Evolutionary conservation across 2,329 filamentous ascomycete genomes (phyloP), one percentile per base, ranked within the genome.

Genomic region (Epichloe gansuensis): DNA sequence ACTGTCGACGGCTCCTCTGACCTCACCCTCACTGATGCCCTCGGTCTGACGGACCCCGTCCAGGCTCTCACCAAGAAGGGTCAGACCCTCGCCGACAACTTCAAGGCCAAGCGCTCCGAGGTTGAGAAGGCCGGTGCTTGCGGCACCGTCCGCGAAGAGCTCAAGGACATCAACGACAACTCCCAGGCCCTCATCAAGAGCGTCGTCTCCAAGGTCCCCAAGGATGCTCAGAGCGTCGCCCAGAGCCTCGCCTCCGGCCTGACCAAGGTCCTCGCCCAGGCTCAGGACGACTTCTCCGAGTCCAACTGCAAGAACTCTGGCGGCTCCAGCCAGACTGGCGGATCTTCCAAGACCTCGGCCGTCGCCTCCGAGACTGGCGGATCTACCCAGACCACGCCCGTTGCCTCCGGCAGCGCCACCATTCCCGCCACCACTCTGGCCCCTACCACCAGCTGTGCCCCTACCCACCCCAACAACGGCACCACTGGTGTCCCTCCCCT

Each of bases 81-180:
- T 11, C 55, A 60, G 58, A 41, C 47, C 45, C 61, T 67, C 1
- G 54, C 58, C 46, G 54, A 54, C 17, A 55, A 60, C 52, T 60
- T 67, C 53, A 57, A 61, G 50, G 43, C 52, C 46, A 60, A 62
- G 59, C 62, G 63, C 57, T n/a, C 53, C n/a, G 53, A 55, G 13
- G 52, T 67, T 46, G 50, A 65, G 52, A 57, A 63, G 52, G 63
- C 61, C 31, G 58, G 57, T 50, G 60, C 63, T 4, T 67, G 65
- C 58, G 54, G 53, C 21, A 54, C 58, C 41, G 58, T 64, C 45
- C 58, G 59, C 48, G 25, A 55, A n/a, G 53, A 63, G 51, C 51
- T 64, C 34, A 44, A n/a, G 31, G 52, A 58, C 46, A 59, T 66
- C 52, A 60, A 58, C 57, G 46, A 35, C 2, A 56, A 55, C 51